Base-by-base conservation (phyloP, 1,284 basidiomycete species). In the Jaminaea rosea region DNA sequence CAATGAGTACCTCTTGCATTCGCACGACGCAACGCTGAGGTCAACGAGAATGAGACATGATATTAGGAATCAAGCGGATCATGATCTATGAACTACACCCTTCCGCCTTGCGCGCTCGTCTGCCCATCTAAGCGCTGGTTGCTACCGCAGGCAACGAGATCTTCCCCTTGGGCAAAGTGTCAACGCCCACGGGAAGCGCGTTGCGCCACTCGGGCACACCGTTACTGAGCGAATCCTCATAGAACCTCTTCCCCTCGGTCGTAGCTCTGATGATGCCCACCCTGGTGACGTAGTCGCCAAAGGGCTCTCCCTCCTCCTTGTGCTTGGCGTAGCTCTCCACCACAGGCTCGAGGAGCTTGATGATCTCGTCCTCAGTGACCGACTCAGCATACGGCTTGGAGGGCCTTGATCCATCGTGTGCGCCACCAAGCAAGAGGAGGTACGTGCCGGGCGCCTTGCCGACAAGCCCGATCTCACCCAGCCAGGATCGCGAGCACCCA, bases 371-470 rank as follows among this genome's bases (percentile, higher is more conserved):
- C 76, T 97, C 93, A 23, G 85, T 85, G 34, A 97, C 91, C 19
- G 84, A 84, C 80, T 96, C 61, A 83, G 86, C 77, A 75, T 87
- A 92, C 53, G 90, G 88, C 78, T 96, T 97, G 79, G 91, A 92
- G 62, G 96, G 78, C 28, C 94, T 81, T 72, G 93, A 85, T 44
- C 93, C 94, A 61, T 88, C 80, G 78, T 90, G 93, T 7, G 89
- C 90, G 56, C 93, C 94, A 52, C 94, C 93, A 23, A 98, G 83
- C 41, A 97, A 81, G 92, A 98, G 96, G 44, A 86, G 76, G 75
- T 98, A 98, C 37, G 84, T 82, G 17, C 90, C 92, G 1, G 87
- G 89, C 0, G 93, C 92, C 77, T 97, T 98, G 47, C 93, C 93
- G 44, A 98, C 85, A 66, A 98, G 96, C 0, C 89, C 92, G 32